These are phyloP conservation scores for Tinospora cordifolia DNA, from an alignment of 164 flowering plant species.

Conservation along the genomic window DNA sequence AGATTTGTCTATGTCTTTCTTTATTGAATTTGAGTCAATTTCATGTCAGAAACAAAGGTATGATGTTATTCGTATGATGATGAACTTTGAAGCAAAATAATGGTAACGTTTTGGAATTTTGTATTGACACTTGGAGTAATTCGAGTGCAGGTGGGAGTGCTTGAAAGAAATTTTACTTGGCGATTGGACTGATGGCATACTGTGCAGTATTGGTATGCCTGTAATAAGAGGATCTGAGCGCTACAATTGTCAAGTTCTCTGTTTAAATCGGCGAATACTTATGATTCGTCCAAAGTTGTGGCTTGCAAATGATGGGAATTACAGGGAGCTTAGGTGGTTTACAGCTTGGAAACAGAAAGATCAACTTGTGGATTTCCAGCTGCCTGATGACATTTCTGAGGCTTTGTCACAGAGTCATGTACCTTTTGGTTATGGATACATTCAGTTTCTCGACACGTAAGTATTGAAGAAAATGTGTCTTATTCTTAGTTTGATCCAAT, in stretches of 20 bases:
- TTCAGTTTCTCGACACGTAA: constrained; percentile 88
- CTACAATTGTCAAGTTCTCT: constrained; percentile 83
- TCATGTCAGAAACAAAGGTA: too few species aligned
- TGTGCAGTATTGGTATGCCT: constrained; percentile 99
- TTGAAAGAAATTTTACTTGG: constrained; percentile 66
- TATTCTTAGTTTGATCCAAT: not conserved
- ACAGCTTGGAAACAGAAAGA: constrained; percentile 79
- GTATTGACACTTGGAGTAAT: not conserved
- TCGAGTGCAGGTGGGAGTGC: constrained; percentile 83
- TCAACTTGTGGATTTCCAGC: constrained; percentile 66
- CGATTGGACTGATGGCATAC: constrained; percentile 81
- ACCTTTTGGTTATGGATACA: constrained; percentile 87
- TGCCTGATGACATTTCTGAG: constrained; percentile 61
- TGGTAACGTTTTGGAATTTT: not conserved
- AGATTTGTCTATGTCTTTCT: too few species aligned
- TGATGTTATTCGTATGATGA: too few species aligned
- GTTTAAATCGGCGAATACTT: constrained; percentile 70
- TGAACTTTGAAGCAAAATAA: not conserved
- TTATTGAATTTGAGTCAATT: too few species aligned
- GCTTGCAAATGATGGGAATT: constrained; percentile 96
- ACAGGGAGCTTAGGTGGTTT: constrained; percentile 93
- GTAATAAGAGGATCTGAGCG: constrained; percentile 73
- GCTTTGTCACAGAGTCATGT: constrained; percentile 60
- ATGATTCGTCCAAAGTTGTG: constrained; percentile 97
- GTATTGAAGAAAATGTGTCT: constrained; percentile 7